phyloP scores from a whole-genome alignment of 1,284 basidiomycete species.

The Mycena citricolor region DNA sequence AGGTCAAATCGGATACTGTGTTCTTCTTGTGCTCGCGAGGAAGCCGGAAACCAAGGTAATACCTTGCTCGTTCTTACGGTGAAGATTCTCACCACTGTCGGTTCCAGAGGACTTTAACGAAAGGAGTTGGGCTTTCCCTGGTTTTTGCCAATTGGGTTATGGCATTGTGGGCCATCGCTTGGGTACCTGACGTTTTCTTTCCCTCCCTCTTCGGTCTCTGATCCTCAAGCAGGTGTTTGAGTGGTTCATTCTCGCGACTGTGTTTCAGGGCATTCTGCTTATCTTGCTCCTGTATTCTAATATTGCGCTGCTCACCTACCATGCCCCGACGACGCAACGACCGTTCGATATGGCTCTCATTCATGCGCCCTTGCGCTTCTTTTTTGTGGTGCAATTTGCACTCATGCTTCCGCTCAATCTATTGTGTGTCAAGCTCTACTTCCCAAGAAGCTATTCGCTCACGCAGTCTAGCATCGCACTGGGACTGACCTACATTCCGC shows the following conservation, averaged over 20 bases:
- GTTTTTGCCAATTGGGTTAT: slow-evolving; percentile 82
- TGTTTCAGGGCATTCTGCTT: slow-evolving; percentile 60
- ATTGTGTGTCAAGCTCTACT: slow-evolving; percentile 40
- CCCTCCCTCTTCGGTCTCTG: background rate
- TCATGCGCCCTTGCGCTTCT: slow-evolving; percentile 72
- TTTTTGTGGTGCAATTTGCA: slow-evolving; percentile 61
- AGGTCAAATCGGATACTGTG: slow-evolving; percentile 77
- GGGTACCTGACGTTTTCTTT: slow-evolving; percentile 45
- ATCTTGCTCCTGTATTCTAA: slow-evolving; percentile 67
- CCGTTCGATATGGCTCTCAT: slow-evolving; percentile 68
- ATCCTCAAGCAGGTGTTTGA: slow-evolving; percentile 47
- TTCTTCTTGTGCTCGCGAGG: slow-evolving; percentile 69
- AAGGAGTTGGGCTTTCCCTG: slow-evolving; percentile 77
- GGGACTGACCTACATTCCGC: slow-evolving; percentile 46
- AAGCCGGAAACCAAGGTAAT: slow-evolving; percentile 79
- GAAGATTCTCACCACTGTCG: slow-evolving; percentile 1
- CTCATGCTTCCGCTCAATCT: slow-evolving; percentile 41
- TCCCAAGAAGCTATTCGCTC: background rate
- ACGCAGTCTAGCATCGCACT: slow-evolving; percentile 49
- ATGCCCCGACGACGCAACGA: slow-evolving; percentile 54
- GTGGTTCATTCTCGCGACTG: slow-evolving; percentile 59
- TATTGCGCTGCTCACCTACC: slow-evolving; percentile 62
- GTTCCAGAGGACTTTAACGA: slow-evolving; percentile 58
- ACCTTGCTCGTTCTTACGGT: background rate
- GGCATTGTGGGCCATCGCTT: slow-evolving; percentile 81